phyloP scores from a whole-genome alignment of 169 alveolate species.

The Fabrea salina region DNA sequence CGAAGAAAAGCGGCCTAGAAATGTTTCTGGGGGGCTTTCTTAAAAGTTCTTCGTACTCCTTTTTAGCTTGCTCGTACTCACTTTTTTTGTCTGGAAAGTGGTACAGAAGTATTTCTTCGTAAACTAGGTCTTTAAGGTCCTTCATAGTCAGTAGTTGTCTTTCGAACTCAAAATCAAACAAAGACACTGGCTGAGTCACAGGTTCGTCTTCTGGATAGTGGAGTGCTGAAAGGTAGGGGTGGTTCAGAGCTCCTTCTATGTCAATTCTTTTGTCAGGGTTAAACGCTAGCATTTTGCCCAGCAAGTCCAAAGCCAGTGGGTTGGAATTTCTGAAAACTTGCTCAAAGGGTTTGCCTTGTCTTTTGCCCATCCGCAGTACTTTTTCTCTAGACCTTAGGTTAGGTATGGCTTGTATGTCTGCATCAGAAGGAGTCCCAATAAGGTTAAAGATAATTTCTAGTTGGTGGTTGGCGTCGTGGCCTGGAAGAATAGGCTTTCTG shows the following conservation, averaged over 20 bases:
- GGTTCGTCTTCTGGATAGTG: conserved; percentile 80
- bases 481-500: conserved; percentile 78
- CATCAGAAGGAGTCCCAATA: conserved; percentile 73
- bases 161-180: conserved; percentile 69
- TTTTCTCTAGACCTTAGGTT: conserved; percentile 58
- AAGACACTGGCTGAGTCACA: conserved; percentile 47
- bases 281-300: conserved; percentile 56
- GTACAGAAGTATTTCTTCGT: conserved; percentile 52
- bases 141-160: conserved; percentile 52
- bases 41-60: not conserved
- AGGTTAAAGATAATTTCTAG: conserved; percentile 66
- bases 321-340: conserved; percentile 40
- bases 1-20: too few relatives aligned
- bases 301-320: conserved; percentile 62
- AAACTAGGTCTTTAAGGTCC: conserved; percentile 51
- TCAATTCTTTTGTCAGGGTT: conserved; percentile 69
- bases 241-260: conserved; percentile 71
- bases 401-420: conserved; percentile 66
- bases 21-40: too few relatives aligned
- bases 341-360: conserved; percentile 37
- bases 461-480: conserved; percentile 62
- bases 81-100: conserved; percentile 38
- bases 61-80: conserved; percentile 11
- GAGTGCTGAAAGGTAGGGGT: conserved; percentile 67
- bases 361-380: conserved; percentile 53